Percentiles rank a stretch among this genome's conserved stretches.
Conservation (phyloP, 176 grass and related monocot genomes). For the Olyra latifolia region DNA sequence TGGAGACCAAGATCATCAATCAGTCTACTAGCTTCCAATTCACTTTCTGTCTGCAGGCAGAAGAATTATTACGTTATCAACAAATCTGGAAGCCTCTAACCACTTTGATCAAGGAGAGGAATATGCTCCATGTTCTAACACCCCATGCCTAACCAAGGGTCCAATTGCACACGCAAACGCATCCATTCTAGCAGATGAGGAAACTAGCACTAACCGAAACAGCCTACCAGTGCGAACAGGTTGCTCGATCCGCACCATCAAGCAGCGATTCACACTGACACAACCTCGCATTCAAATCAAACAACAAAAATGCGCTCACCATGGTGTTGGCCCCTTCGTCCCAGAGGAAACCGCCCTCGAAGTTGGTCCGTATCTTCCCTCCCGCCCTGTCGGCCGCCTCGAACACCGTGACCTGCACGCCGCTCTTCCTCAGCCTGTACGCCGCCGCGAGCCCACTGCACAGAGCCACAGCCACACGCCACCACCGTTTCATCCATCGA, state of each 20-base stretch:
- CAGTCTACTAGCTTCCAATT: conserved; percentile 61
- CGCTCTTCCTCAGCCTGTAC: conserved; percentile 77
- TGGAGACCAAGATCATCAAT: conserved; percentile 81
- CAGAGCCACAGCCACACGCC: conserved; percentile 1
- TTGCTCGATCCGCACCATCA: neutral
- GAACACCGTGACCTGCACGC: conserved; percentile 75
- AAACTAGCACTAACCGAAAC: neutral
- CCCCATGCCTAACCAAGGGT: neutral
- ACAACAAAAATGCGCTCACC: conserved; percentile 45
- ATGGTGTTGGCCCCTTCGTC: conserved; percentile 99
- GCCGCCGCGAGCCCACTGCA: conserved; percentile 86
- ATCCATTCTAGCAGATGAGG: neutral
- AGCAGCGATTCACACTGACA: neutral
- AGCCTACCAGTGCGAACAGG: neutral
- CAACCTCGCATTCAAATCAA: neutral
- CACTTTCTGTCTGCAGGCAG: conserved; percentile 51
- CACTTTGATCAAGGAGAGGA: neutral
- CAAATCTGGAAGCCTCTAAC: neutral
- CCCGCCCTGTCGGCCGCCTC: conserved; percentile 71
- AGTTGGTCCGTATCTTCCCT: conserved; percentile 87
- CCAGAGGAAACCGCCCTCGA: conserved; percentile 77
- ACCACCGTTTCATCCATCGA: conserved; percentile 34
- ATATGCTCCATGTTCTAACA: neutral
- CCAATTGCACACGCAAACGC: neutral
- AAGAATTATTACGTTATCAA: conserved; percentile 8